Evolutionary conservation across 2,329 filamentous ascomycete species (phyloP), one percentile per base, ranked within the genome.

Genomic region (Neofusicoccum ribis): DNA sequence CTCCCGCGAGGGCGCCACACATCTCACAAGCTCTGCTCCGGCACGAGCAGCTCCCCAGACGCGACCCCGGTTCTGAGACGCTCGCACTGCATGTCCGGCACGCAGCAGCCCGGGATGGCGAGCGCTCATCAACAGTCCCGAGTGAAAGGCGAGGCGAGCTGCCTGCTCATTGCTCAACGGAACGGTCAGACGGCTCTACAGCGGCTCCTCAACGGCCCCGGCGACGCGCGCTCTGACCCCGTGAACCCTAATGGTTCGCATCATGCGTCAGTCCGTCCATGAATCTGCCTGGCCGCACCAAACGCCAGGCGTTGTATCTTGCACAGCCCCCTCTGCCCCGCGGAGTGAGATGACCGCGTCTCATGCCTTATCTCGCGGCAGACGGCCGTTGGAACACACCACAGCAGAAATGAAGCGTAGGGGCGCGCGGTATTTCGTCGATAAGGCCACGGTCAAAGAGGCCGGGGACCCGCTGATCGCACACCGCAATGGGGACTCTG

Each of bases 401-500:
- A 36, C 50, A 20, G 50, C 17, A 36, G 34, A 20, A 17, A 17
- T 14, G 34, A 23, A 23, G 34, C 9, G 12, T 23, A 34, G 37
- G 50, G 15, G 31, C 44, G 44, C 44, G 9, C 43, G 14, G 14
- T 44, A 31, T 17, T 15, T 17, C 20, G n/a, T 20, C 37, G 54
- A 59, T 46, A 59, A 37, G 56, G 27, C 56, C 7, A 44, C 27
- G 43, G n/a, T 23, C 11, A 34, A 56, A 46, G 34, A 47, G 27
- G 56, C 56, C 43, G 41, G 56, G 56, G 27, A 37, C 31, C 56
- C 56, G 56, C 56, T 23, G 39, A 60, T 60, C 56, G 56, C 43
- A 60, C 41, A 60, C 56, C 56, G 56, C 41, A 60, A 47, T 37
- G 56, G 56, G 56, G 43, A 17, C 31, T 37, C 56, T 39, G 15